Evolutionary conservation across 23 red algal species (phyloP).

Genomic region (Cyanidioschyzon merolae): DNA sequence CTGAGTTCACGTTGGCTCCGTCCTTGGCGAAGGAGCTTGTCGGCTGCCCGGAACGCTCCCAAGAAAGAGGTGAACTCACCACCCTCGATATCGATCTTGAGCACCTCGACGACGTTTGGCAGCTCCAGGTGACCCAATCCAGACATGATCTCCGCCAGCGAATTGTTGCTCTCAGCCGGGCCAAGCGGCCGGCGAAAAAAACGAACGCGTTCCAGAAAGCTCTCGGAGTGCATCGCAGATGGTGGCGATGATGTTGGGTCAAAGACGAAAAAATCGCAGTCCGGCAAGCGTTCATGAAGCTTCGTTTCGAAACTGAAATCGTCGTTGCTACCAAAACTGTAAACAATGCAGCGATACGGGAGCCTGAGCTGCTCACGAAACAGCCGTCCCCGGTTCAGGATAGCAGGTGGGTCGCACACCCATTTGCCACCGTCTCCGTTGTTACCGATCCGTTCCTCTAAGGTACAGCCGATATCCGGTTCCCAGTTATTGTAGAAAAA

Average conservation of each 20-base stretch:
- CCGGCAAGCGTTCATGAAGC: background rate
- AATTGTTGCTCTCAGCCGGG: conserved; percentile 16
- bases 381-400: background rate
- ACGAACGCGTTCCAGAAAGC: background rate
- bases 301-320: conserved; percentile 21
- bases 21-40: background rate
- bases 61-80: conserved; percentile 13
- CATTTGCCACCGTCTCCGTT: conserved; percentile 29
- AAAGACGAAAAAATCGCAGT: conserved; percentile 21
- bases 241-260: conserved; percentile 12
- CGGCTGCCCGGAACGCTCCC: conserved; percentile 1
- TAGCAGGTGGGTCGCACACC: conserved; percentile 5
- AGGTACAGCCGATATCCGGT: conserved; percentile 12
- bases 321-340: conserved; percentile 26
- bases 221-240: background rate
- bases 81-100: conserved; percentile 25
- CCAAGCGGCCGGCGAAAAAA: background rate
- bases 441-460: conserved; percentile 25
- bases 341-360: conserved; percentile 17
- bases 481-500: conserved; percentile 17
- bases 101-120: background rate
- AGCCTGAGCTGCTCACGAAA: background rate
- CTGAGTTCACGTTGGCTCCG: background rate
- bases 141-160: conserved; percentile 13
- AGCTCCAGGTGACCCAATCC: background rate